phyloP scores from a whole-genome alignment of 495 filamentous ascomycete genomes.

The Neurospora sp. region DNA sequence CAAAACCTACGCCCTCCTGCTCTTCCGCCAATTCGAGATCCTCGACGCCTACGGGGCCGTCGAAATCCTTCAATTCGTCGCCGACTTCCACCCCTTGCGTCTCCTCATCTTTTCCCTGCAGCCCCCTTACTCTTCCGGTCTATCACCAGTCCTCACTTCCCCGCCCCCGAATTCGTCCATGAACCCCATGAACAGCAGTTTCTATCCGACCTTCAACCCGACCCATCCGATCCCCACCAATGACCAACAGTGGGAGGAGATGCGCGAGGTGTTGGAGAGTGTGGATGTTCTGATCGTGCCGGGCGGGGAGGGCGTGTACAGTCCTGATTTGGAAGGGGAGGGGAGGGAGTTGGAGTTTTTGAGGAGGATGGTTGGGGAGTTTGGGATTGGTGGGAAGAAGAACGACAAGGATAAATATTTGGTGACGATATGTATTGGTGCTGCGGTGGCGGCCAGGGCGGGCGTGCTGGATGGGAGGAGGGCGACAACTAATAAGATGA shows the following conservation, averaged over 20 bases:
- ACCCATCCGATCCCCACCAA: conserved; percentile 39
- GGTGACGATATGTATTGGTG: conserved; percentile 45
- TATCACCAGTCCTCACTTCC: conserved; percentile 33
- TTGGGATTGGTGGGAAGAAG: not conserved
- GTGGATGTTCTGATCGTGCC: conserved; percentile 50
- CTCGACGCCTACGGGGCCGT: conserved; percentile 47
- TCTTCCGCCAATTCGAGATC: conserved; percentile 18
- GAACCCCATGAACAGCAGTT: conserved; percentile 12
- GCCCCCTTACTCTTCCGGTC: conserved; percentile 14
- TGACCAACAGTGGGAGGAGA: not conserved
- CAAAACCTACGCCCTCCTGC: conserved; percentile 11
- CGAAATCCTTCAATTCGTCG: conserved; percentile 44
- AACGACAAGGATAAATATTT: conserved; percentile 28
- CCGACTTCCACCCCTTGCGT: conserved; percentile 18
- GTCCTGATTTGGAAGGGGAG: not conserved
- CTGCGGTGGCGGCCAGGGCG: conserved; percentile 33
- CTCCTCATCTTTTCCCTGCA: conserved; percentile 33
- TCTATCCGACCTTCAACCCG: conserved; percentile 33
- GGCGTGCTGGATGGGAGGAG: conserved; percentile 39
- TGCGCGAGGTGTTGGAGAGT: conserved; percentile 7
- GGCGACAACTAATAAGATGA: conserved; percentile 51
- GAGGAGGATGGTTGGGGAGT: conserved; percentile 13
- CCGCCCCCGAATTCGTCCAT: not conserved
- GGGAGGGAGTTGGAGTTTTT: conserved; percentile 23
- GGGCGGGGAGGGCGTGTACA: conserved; percentile 29